Base-by-base conservation (phyloP, 2,329 filamentous ascomycete genomes). In the Shiraia sp. region DNA sequence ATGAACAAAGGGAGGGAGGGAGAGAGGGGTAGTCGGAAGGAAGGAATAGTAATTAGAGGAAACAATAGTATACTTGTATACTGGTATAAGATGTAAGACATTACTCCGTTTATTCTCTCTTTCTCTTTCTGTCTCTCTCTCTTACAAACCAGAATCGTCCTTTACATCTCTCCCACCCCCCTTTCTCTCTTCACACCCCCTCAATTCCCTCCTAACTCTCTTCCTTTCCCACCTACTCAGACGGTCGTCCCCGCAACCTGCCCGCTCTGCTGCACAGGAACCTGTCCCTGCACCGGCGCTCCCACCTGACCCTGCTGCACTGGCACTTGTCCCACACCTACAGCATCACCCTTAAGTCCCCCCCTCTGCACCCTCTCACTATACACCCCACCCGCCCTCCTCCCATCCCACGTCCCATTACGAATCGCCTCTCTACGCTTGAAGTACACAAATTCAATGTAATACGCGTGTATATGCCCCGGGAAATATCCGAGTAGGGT, bases 361-460 rank as follows among this genome's bases (percentile, higher is more conserved):
- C 86, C 86, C 3, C 75, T 81, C 72, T 90, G 85, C n/a, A 91
- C 80, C 25, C 80, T 79, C 25, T 87, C 79, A 56, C 82, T 87
- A 66, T 86, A 91, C 13, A 91, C 79, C 19, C 86, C 86, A 0
- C 87, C 82, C 1, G 86, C 86, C 2, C 75, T 77, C 7, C 70
- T 61, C 3, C 75, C 72, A 14, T 77, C 72, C 45, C 77, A 76
- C 9, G 76, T 73, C 4, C 86, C 86, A 24, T 79, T 73, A 32
- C 76, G 71, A 2, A 78, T 77, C 63, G 84, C 79, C 55, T 88
- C 83, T 38, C 78, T 79, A 27, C 86, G 85, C 59, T 88, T 81
- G 68, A 86, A 92, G 73, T 91, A 95, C 49, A 95, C 76, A 66
- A 90, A 95, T 70, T 90, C 83, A 47, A 90, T 55, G 66, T 91